A percentile compares a stretch with the other conserved stretches of the same genome.
Evolutionary conservation across 805 yeast genomes (phyloP).

Genomic region (Henningerozyma blattae): DNA sequence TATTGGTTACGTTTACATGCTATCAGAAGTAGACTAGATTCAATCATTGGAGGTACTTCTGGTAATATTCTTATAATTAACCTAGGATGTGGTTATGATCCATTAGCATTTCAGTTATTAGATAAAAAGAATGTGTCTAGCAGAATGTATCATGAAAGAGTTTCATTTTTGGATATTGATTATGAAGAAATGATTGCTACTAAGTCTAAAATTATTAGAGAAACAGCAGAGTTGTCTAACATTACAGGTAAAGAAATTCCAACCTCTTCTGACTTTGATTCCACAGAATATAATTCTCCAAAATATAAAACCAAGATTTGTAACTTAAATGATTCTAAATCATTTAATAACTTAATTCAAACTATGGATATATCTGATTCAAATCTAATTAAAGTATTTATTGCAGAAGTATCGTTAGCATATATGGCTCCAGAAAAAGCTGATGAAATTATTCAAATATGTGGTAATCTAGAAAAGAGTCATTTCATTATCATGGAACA

Average conservation of each 20-base stretch:
- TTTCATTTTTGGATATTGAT: conserved; percentile 58
- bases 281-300: conserved; percentile 23
- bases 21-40: conserved; percentile 38
- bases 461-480: conserved; percentile 32
- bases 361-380: conserved; percentile 5
- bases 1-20: conserved; percentile 75
- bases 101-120: conserved; percentile 42
- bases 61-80: conserved; percentile 39
- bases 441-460: conserved; percentile 42
- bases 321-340: conserved; percentile 39
- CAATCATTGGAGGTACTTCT: conserved; percentile 29
- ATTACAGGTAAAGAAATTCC: conserved; percentile 33
- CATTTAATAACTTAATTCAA: conserved; percentile 23
- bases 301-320: conserved; percentile 54
- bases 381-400: conserved; percentile 38
- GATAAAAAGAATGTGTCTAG: conserved; percentile 23
- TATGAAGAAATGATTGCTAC: conserved; percentile 54
- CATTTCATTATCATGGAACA: conserved; percentile 65
- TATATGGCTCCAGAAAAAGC: conserved; percentile 64
- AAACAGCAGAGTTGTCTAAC: conserved; percentile 32
- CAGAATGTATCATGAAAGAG: conserved; percentile 16
- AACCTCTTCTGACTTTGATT: conserved; percentile 4
- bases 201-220: conserved; percentile 41
- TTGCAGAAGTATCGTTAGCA: conserved; percentile 76
- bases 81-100: conserved; percentile 72